Evolutionary conservation across 2,329 filamentous ascomycete species (phyloP).

Genomic region (Hypoxylon sp.): DNA sequence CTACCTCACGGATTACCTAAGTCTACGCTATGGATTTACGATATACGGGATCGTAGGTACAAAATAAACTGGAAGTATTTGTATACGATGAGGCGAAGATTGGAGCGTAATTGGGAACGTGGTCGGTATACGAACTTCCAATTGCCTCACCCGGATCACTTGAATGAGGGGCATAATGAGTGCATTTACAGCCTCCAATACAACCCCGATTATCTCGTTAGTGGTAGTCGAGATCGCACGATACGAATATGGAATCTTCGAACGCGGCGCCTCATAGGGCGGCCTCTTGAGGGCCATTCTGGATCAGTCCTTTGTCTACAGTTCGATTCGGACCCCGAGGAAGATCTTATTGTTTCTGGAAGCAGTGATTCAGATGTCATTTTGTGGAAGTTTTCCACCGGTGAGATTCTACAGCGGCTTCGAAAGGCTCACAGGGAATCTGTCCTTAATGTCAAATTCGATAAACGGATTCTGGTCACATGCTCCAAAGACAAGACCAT

Average conservation of each 20-base stretch:
- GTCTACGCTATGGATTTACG: slow-evolving; percentile 68
- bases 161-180: slow-evolving; percentile 87
- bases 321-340: slow-evolving; percentile 88
- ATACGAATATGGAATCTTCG: slow-evolving; percentile 92
- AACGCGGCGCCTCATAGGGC: slow-evolving; percentile 80
- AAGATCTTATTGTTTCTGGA: slow-evolving; percentile 95
- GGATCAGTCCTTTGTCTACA: slow-evolving; percentile 95
- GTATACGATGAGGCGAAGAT: slow-evolving; percentile 85
- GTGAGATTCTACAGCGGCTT: slow-evolving; percentile 83
- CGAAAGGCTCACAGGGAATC: slow-evolving; percentile 87
- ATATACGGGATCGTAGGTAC: slow-evolving; percentile 63
- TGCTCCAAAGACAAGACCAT: slow-evolving; percentile 98
- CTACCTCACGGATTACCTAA: slow-evolving; percentile 53
- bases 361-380: slow-evolving; percentile 94
- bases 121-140: slow-evolving; percentile 89
- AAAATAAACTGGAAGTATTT: slow-evolving; percentile 93
- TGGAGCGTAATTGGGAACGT: slow-evolving; percentile 93
- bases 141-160: slow-evolving; percentile 85
- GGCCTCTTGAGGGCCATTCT: slow-evolving; percentile 81
- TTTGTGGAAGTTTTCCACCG: slow-evolving; percentile 93
- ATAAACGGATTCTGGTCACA: slow-evolving; percentile 91
- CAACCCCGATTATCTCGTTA: slow-evolving; percentile 86
- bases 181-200: slow-evolving; percentile 98
- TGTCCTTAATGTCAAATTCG: slow-evolving; percentile 93
- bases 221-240: slow-evolving; percentile 89